Evolutionary conservation across 83 land plant genomes (phyloP).

Genomic region (Diphasiastrum complanatum): DNA sequence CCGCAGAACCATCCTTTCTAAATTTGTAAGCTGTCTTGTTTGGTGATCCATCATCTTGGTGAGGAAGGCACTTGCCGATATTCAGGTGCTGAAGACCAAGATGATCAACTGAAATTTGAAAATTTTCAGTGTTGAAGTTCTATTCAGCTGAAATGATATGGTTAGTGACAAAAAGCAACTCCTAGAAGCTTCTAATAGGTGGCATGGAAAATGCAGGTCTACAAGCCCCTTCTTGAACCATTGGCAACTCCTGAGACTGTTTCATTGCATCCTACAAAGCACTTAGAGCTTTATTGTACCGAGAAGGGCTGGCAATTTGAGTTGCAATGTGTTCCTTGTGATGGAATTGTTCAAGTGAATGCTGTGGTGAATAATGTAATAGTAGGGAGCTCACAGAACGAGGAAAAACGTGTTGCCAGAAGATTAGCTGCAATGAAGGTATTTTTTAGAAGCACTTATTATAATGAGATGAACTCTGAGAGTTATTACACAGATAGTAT

Average conservation of each 20-base stretch:
- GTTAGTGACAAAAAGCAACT: no score
- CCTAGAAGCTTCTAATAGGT: neutral
- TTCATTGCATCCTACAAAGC: slow-evolving; percentile 14
- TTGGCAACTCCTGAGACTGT: slow-evolving; percentile 23
- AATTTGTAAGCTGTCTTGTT: no score
- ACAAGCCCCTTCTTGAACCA: slow-evolving; percentile 3
- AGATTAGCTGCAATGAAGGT: slow-evolving; percentile 19
- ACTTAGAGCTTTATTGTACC: slow-evolving; percentile 1
- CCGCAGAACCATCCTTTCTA: no score
- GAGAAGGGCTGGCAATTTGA: slow-evolving; percentile 8
- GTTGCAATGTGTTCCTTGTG: neutral
- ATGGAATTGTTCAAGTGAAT: slow-evolving; percentile 4
- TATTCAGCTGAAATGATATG: slow-evolving; percentile 2
- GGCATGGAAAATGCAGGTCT: neutral
- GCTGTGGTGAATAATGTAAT: slow-evolving; percentile 1
- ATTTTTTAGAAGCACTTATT: no score
- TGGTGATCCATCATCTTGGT: no score
- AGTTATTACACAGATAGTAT: no score
- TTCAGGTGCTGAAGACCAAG: no score
- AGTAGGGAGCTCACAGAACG: slow-evolving; percentile 14
- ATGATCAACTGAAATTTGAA: no score
- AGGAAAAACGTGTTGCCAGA: slow-evolving; percentile 12
- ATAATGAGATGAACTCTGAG: no score
- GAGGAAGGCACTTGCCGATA: no score
- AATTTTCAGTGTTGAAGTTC: no score